Percentiles rank a stretch among this genome's conserved stretches.
Evolutionary conservation across 176 grass and related monocot species (phyloP).

Genomic region (Chloris gayana): DNA sequence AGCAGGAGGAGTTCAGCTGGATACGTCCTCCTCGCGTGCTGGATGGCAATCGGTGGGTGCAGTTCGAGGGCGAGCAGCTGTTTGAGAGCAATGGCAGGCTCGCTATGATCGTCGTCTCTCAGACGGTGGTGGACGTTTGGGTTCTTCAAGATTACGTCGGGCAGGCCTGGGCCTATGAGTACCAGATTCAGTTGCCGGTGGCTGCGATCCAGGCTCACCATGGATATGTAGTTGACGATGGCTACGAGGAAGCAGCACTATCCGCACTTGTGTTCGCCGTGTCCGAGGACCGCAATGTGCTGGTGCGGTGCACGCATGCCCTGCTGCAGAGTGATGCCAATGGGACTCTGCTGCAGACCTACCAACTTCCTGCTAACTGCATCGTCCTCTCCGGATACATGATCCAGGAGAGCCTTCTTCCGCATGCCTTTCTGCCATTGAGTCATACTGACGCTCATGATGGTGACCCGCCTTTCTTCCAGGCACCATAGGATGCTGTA

Average conservation of each 20-base stretch:
- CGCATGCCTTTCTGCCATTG: neutral
- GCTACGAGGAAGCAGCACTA: neutral
- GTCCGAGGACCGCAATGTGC: neutral
- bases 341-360: neutral
- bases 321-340: neutral
- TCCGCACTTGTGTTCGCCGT: neutral
- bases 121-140: neutral
- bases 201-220: neutral
- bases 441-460: neutral
- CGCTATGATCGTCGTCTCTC: slow-evolving; percentile 7
- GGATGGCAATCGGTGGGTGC: neutral
- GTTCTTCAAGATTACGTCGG: slow-evolving; percentile 12
- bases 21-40: neutral
- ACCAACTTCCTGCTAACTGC: neutral
- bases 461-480: slow-evolving; percentile 32
- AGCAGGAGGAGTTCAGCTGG: neutral
- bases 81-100: slow-evolving; percentile 5
- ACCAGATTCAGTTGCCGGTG: neutral
- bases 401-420: slow-evolving; percentile 25
- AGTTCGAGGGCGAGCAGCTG: slow-evolving; percentile 11
- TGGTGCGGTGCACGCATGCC: neutral
- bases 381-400: neutral
- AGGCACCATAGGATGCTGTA: neutral
- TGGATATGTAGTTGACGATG: neutral
- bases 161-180: neutral